phyloP scores from a whole-genome alignment of 139 green algal species.

The Auxenochlorella pyrenoidosa region DNA sequence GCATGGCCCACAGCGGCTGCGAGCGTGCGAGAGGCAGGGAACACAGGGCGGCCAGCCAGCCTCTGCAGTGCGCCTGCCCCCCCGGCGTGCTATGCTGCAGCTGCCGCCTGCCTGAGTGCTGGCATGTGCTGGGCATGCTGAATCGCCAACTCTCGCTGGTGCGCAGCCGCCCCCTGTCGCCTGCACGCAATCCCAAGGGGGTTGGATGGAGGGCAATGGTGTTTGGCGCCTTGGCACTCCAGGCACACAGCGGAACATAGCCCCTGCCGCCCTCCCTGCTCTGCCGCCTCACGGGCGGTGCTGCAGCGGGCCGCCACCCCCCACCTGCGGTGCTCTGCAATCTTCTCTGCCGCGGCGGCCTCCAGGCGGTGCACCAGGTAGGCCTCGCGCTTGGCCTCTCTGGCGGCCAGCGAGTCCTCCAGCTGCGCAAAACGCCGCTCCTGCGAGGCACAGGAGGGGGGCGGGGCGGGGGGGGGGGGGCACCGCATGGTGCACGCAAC shows the following conservation, averaged over 20 bases:
- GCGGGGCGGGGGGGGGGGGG: neutral
- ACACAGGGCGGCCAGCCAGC: neutral
- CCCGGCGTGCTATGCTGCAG: neutral
- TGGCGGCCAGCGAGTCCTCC: conserved; percentile 12
- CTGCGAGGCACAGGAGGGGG: neutral
- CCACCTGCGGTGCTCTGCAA: conserved; percentile 9
- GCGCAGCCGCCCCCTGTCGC: neutral
- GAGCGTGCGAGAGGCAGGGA: neutral
- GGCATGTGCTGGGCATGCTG: conserved; percentile 32
- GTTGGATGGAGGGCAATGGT: too few species aligned
- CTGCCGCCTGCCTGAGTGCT: neutral
- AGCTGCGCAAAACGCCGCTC: conserved; percentile 32
- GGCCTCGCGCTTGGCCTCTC: conserved; percentile 25
- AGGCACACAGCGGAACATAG: too few species aligned
- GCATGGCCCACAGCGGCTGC: neutral
- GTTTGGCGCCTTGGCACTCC: too few species aligned
- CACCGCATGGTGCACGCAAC: too few species aligned
- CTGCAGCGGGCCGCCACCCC: neutral
- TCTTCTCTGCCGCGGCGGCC: conserved; percentile 27
- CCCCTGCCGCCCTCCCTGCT: too few species aligned
- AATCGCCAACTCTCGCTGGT: neutral
- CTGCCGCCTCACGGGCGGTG: too few species aligned
- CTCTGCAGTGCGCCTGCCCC: neutral
- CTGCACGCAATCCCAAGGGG: neutral
- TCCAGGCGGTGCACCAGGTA: conserved; percentile 33